Evolutionary conservation across 1,284 basidiomycete genomes (phyloP), one percentile per base, ranked within the genome.

Genomic region (Peniophora sp.): DNA sequence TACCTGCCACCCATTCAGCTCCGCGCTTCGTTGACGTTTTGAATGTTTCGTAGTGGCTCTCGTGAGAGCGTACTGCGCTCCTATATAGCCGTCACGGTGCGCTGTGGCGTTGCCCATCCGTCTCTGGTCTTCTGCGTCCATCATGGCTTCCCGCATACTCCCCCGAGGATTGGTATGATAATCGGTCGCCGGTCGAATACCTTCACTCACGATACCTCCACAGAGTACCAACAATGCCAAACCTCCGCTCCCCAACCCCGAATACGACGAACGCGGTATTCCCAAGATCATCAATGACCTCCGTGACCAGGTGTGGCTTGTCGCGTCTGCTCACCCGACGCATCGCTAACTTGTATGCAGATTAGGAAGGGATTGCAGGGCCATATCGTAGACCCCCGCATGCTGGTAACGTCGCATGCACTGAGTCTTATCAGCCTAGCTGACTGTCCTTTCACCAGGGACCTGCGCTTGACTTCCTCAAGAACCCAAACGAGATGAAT

Each of bases 401-500:
- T 41, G 37, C 15, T 41, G 15, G 37, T 41, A 41, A 5, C 27
- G 6, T 32, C 12, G 27, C 27, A 32, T 32, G 27, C 27, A 32
- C 27, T 6, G 27, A 5, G 27, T 32, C 27, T 24, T 45, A 45
- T 24, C 22, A 22, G n/a, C 43, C 9, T 22, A n/a, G 43, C 43
- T 45, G 20, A 45, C 3, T n/a, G 12, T 20, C 20, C 20, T 17
- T 15, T n/a, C n/a, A n/a, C 18, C 47, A 85, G 82, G 62, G 75
- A 10, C 69, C 78, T 3, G 62, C 75, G 2, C 60, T 85, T 11
- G 85, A 89, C 59, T 65, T 71, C 2, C 57, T 88, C 34, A 67
- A 68, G 41, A 73, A 88, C 59, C 67, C 70, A 14, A 79, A 80
- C 48, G 69, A 75, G 14, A 68, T 88, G 24, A 85, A 90, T 64